Base-by-base conservation (phyloP, 305 asterid genomes). In the Rubia balearica region DNA sequence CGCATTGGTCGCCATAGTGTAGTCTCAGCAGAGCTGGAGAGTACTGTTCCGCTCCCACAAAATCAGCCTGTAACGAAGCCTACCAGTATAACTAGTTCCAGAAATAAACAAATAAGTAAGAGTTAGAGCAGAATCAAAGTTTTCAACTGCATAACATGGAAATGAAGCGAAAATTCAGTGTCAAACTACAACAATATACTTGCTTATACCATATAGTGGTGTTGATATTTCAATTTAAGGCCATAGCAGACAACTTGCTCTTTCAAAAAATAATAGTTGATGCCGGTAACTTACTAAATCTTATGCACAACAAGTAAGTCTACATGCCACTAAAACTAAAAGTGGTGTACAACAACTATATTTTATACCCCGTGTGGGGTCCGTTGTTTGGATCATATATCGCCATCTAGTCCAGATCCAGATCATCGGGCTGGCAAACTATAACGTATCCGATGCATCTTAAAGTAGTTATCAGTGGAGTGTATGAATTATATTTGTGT, bases 1-100 rank as follows among this genome's bases (percentile, higher is more conserved):
- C 79, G 49, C 42, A 22, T 77, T 36, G 46, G 88, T 83, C 62
- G 96, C 88, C 96, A 90, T 90, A 70, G 41, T 77, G 76, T 67
- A 57, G 55, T 64, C 42, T 75, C 48, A 71, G 69, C 45, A 67
- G 67, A 77, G 70, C 81, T 77, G 30, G 77, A 43, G 71, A 78
- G 63, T 62, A 45, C 74, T 21, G 74, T 60, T 66, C 10, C 42
- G 70, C 65, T 33, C 17, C 33, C 19, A 74, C 68, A 65, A 76
- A 73, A 68, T 64, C 75, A n/a, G 69, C 74, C 87, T 84, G 86
- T 76, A 73, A 66, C 67, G 24, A 16, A 69, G 64, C 48, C n/a
- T 24, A 27, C 33, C 3, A 30, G 33, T 30, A 30, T 30, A n/a
- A 56, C 43, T 59, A 36, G 21, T 51, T 41, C n/a, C 19, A 66